Conservation (phyloP, 2,329 filamentous ascomycete genomes). For the Aureobasidium subglaciale region DNA sequence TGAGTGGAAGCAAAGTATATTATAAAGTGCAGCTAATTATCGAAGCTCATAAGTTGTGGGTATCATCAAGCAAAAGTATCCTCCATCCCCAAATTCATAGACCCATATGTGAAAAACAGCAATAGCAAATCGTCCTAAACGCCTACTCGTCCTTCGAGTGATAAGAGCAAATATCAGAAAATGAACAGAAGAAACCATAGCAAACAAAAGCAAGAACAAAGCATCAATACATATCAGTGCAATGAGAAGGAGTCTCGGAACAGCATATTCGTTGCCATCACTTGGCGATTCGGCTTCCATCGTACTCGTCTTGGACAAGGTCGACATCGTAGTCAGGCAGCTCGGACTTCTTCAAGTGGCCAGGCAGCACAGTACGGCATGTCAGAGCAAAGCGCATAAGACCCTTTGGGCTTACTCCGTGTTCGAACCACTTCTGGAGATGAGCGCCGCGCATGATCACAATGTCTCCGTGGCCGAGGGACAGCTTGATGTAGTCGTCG, state of each 20-base stretch:
- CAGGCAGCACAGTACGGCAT: conserved; percentile 44
- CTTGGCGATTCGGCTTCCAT: conserved; percentile 23
- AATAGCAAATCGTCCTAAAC: neutral
- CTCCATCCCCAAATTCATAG: neutral
- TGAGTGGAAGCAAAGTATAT: conserved; percentile 8
- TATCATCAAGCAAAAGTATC: conserved; percentile 4
- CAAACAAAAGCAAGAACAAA: neutral
- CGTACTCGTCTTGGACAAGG: conserved; percentile 31
- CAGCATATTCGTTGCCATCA: neutral
- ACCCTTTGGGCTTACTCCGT: conserved; percentile 46
- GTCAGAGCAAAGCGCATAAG: conserved; percentile 52
- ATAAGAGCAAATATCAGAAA: neutral
- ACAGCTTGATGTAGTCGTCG: conserved; percentile 34
- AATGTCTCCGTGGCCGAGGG: conserved; percentile 56
- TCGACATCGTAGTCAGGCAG: conserved; percentile 32
- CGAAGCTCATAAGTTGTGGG: neutral
- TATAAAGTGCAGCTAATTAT: neutral
- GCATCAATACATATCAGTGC: neutral
- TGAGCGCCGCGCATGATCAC: conserved; percentile 55
- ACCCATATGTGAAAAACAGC: neutral
- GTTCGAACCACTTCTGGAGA: conserved; percentile 56
- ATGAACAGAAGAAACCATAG: neutral
- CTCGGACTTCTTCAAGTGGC: conserved; percentile 35
- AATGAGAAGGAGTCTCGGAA: neutral
- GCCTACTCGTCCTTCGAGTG: neutral